Conservation (phyloP, 2,329 filamentous ascomycete genomes). For the Fusarium tuaranense region DNA sequence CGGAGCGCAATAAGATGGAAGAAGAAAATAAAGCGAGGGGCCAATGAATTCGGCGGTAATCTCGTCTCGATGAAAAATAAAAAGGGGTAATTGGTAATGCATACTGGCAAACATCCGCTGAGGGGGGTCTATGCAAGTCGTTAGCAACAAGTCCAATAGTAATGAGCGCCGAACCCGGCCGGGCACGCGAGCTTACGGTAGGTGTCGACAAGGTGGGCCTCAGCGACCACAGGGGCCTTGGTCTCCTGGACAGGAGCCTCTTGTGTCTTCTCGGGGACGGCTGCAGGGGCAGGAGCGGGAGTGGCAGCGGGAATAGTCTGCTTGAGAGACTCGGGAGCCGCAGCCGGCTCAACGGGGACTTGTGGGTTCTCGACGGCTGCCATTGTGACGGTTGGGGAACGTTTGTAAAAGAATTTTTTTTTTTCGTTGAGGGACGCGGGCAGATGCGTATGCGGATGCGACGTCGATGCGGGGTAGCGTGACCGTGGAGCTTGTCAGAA, state of each 20-base stretch:
- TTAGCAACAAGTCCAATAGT: slow-evolving; percentile 32
- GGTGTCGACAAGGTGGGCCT: slow-evolving; percentile 82
- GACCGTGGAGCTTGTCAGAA: slow-evolving; percentile 43
- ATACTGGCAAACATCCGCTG: slow-evolving; percentile 76
- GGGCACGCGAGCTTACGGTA: slow-evolving; percentile 64
- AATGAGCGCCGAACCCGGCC: neutral
- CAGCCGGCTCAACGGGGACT: slow-evolving; percentile 31
- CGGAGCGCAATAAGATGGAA: slow-evolving; percentile 22
- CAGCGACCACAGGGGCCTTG: slow-evolving; percentile 72
- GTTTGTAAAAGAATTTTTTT: slow-evolving; percentile 18
- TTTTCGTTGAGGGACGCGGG: slow-evolving; percentile 31
- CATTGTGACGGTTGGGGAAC: slow-evolving; percentile 38
- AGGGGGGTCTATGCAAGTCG: slow-evolving; percentile 64
- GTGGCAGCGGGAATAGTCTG: slow-evolving; percentile 27
- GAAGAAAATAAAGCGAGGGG: slow-evolving; percentile 12
- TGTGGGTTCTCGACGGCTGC: slow-evolving; percentile 41
- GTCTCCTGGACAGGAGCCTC: slow-evolving; percentile 32
- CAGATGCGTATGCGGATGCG: slow-evolving; percentile 34
- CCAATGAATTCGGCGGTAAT: slow-evolving; percentile 11
- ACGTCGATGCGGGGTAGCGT: slow-evolving; percentile 44
- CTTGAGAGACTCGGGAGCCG: slow-evolving; percentile 29
- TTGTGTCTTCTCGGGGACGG: slow-evolving; percentile 20
- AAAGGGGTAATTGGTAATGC: slow-evolving; percentile 42
- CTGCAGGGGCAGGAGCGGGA: slow-evolving; percentile 30
- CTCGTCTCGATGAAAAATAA: slow-evolving; percentile 17